Base-by-base conservation (phyloP, 2,329 filamentous ascomycete species). In the Exophiala calicioides region DNA sequence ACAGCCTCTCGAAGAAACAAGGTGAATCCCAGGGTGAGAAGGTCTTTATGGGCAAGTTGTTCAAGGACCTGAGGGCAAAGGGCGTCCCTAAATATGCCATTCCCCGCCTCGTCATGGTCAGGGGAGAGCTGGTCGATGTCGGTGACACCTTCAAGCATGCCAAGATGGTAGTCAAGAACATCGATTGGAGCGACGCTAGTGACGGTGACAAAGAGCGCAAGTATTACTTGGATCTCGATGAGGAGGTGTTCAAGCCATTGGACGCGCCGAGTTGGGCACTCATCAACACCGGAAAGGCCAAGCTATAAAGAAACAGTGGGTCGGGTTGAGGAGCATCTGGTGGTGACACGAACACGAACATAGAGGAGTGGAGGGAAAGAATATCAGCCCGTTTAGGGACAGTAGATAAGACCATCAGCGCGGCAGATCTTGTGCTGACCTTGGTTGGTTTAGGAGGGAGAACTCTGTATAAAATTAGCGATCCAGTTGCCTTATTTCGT, bases 71-170 rank as follows among this genome's bases (percentile, higher is more conserved):
- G 5, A 69, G 65, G 46, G 67, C 64, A 42, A 70, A 68, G 35
- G 73, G 73, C 12, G 64, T 76, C 5, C 72, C 73, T 3, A 61
- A 63, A 3, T 76, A 75, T 42, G 71, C 72, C 1, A 55, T 74
- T 8, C 73, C 73, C 2, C 61, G 72, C 10, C 64, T 76, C n/a
- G 68, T 76, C 5, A 65, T 72, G 35, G 63, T 76, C 33, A 69
- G 66, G 1, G 65, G 70, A 47, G 68, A 73, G 70, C 31, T 55
- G 13, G 71, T 74, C 41, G 66, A 68, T 46, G 69, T 69, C 1
- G 70, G 69, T 33, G 72, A 69, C n/a, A 76, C 73, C 4, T 75
- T 76, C 62, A 76, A 76, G 53, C 72, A 76, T 52, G 68, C 69
- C 2, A 75, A 75, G 56, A 65, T 63, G 5, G 69, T 70, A 6